Evolutionary conservation across 164 flowering plant species (phyloP).

Genomic region (Stephania japonica): DNA sequence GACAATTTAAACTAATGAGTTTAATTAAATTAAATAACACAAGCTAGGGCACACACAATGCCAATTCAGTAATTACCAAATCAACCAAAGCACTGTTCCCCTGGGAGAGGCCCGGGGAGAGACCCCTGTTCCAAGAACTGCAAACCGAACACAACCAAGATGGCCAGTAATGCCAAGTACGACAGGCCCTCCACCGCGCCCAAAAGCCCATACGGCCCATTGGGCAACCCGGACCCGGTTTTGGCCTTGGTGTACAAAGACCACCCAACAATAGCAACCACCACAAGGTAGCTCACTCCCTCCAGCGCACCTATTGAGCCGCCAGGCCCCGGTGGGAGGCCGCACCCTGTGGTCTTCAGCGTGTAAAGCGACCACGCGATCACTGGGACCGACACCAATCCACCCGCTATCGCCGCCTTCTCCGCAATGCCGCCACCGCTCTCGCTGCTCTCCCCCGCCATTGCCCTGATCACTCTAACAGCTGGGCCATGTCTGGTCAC

Average conservation of each 20-base stretch:
- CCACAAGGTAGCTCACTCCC: not conserved
- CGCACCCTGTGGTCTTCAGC: conserved; percentile 91
- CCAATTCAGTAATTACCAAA: not conserved
- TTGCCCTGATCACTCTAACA: conserved; percentile 27
- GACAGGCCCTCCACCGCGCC: conserved; percentile 69
- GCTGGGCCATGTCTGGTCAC: not conserved
- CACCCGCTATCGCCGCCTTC: conserved; percentile 59
- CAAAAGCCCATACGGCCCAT: conserved; percentile 36
- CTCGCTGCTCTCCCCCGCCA: conserved; percentile 46
- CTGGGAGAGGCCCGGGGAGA: conserved; percentile 86
- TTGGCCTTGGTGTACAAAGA: not conserved
- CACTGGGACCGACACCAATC: conserved; percentile 69
- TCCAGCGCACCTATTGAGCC: not conserved
- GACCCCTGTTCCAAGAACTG: conserved; percentile 65
- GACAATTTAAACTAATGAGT: too few relatives aligned
- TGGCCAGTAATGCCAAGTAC: not conserved
- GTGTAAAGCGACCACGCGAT: conserved; percentile 96
- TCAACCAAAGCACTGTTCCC: conserved; percentile 84
- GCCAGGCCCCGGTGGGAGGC: conserved; percentile 95
- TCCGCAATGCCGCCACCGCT: conserved; percentile 28
- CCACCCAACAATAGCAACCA: not conserved
- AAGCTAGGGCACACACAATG: too few relatives aligned
- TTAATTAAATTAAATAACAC: too few relatives aligned
- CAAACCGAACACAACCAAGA: not conserved
- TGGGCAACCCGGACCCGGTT: not conserved